Evolutionary conservation across 306 rosid species (phyloP), one percentile per base, ranked within the genome.

Genomic region (Prunus salicina): DNA sequence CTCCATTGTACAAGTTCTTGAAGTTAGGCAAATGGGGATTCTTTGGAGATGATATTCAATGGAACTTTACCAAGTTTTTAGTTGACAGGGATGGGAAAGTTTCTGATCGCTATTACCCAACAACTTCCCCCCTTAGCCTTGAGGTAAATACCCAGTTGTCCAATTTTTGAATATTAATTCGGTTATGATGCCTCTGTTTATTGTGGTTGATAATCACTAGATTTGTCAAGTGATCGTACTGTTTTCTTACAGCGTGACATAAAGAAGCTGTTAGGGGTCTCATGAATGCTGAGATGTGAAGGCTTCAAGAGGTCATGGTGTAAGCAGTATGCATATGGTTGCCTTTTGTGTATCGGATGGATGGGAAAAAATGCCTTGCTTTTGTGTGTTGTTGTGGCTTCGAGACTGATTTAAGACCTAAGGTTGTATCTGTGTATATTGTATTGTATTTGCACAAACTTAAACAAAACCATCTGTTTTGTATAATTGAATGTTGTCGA

Each of bases 21-120:
- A 93, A 91, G 84, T 62, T 76, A 4, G 91, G 86, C 9, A 90
- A 91, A 77, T 86, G 96, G 96, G 97, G 96, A 30, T 64, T 93
- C 55, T 84, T 91, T 13, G 89, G 87, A 65, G 97, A 93, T 78
- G 87, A 93, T 61, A 87, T 91, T 67, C 97, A 87, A 69, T 91
- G 98, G 97, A 92, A 92, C 83, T 92, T 89, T 46, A 86, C 91
- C 27, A 89, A 89, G 81, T 88, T 92, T 81, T 83, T 90, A 27
- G 86, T 90, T 52, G 87, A 90, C 82, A 92, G 82, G 82, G 84
- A 87, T 57, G 97, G 97, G 3, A 83, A 86, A 58, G 90, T 82
- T 38, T 89, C 79, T 22, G 91, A 86, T 71, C 95, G 97, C 25
- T 89, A 82, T 76, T 89, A 89, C 79, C 97, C 93, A 71, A 91